Conservation (phyloP, 2,329 filamentous ascomycete species). For the Verticillium tricorpus region DNA sequence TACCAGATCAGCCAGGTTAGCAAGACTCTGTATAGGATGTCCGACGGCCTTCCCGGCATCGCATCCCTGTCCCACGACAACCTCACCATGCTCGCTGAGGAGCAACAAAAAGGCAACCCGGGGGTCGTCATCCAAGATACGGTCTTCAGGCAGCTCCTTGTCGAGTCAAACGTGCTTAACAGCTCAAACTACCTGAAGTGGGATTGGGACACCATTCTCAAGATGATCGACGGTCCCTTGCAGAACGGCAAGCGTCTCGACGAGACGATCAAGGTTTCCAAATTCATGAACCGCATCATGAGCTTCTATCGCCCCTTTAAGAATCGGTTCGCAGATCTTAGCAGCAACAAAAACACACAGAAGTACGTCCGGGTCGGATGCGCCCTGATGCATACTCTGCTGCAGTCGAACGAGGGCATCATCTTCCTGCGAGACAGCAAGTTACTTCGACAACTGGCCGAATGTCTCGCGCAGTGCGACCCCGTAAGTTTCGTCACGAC, state of each 20-base stretch:
- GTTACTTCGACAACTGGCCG: conserved; percentile 85
- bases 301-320: conserved; percentile 98
- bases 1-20: conserved; percentile 99
- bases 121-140: conserved; percentile 51
- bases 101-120: conserved; percentile 48
- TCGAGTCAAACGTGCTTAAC: conserved; percentile 81
- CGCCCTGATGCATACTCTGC: conserved; percentile 76
- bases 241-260: conserved; percentile 88
- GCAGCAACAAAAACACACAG: conserved; percentile 88
- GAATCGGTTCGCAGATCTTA: conserved; percentile 84
- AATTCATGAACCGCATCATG: conserved; percentile 91
- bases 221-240: conserved; percentile 87
- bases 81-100: conserved; percentile 48
- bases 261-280: conserved; percentile 89
- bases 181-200: conserved; percentile 92
- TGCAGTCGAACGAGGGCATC: conserved; percentile 80
- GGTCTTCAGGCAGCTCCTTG: conserved; percentile 58
- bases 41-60: conserved; percentile 32
- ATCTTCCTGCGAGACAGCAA: conserved; percentile 90
- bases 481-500: conserved; percentile 49
- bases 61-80: conserved; percentile 36
- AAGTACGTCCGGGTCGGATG: conserved; percentile 91
- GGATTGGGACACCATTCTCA: conserved; percentile 93
- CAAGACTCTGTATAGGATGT: conserved; percentile 80
- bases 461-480: conserved; percentile 93